These are phyloP conservation scores for Diaporthe aspalathi DNA, from an alignment of 2,329 filamentous ascomycete genomes.

Conservation along the genomic window DNA sequence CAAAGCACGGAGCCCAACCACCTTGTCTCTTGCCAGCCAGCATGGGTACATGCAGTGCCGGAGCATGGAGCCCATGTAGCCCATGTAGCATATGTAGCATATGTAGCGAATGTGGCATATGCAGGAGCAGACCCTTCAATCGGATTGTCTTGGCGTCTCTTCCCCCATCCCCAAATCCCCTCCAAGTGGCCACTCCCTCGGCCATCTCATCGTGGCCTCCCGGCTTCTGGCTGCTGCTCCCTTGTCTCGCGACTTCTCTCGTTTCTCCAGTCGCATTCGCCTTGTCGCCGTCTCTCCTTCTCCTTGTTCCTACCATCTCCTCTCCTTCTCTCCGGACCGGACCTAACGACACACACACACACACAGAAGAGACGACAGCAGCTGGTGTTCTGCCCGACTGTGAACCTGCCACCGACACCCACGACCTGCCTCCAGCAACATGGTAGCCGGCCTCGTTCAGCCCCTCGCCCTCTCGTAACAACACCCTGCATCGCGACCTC, in stretches of 20 bases:
- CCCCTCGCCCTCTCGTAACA: background rate
- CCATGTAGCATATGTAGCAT: background rate
- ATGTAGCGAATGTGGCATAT: background rate
- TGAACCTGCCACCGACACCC: background rate
- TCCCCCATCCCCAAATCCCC: too few species aligned
- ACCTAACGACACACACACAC: too few species aligned
- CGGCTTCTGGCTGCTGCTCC: background rate
- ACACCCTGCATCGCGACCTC: background rate
- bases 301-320: too few species aligned
- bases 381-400: background rate
- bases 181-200: background rate
- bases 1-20: conserved; percentile 1
- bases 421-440: conserved; percentile 2
- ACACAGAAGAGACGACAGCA: background rate
- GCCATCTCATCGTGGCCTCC: conserved; percentile 22
- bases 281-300: background rate
- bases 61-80: too few species aligned
- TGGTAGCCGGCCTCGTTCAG: conserved; percentile 3
- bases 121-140: conserved; percentile 13
- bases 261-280: conserved; percentile 35
- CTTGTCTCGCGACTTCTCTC: conserved; percentile 23
- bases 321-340: background rate
- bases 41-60: background rate
- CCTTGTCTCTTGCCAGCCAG: too few species aligned
- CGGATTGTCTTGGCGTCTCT: conserved; percentile 8